Base-by-base conservation (phyloP, 2,329 filamentous ascomycete species). In the Geosmithia morbida region DNA sequence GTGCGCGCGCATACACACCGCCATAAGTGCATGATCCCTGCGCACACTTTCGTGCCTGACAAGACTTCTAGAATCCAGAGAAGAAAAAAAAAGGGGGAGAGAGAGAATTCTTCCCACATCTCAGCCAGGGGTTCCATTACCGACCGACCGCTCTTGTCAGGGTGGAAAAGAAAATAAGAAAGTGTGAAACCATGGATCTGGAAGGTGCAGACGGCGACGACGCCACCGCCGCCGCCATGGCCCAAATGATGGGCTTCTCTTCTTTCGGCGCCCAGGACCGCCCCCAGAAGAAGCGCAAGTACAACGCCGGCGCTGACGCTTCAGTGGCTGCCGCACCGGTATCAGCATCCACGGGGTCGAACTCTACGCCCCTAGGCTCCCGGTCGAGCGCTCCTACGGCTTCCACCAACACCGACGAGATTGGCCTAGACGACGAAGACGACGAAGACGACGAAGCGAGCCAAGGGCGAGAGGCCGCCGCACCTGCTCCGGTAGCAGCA, bases 221-320 rank as follows among this genome's bases (percentile, higher is more conserved):
- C 46, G 65, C 66, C 42, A 74, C 66, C 41, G 74, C 75, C 46
- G 65, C 66, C 42, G 75, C 75, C 47, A 79, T 86, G 60, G 79
- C 80, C 19, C 74, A 75, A 41, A 72, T 75, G 44, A 83, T 88
- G 79, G 85, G 85, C 52, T 88, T 88, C 62, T 74, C 79, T 8
- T 73, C 76, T 49, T 89, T 89, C 57, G 83, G 83, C 53, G 62
- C 65, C 10, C 67, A 74, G 53, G 59, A 66, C 46, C 65, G 62
- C 2, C 66, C 72, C 1, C 69, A 70, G 42, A 85, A 83, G 60
- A 74, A 83, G 51, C 81, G 81, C 57, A 82, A 77, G 61, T 22
- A 41, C 79, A 84, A 56, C 67, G 73, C 17, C 63, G 43, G 68
- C 26, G 66, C 64, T 45, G 76, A 76, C 54, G 72, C 72, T 39